Evolutionary conservation across 2,329 filamentous ascomycete species (phyloP).

Genomic region (Plectosphaerella plurivora): DNA sequence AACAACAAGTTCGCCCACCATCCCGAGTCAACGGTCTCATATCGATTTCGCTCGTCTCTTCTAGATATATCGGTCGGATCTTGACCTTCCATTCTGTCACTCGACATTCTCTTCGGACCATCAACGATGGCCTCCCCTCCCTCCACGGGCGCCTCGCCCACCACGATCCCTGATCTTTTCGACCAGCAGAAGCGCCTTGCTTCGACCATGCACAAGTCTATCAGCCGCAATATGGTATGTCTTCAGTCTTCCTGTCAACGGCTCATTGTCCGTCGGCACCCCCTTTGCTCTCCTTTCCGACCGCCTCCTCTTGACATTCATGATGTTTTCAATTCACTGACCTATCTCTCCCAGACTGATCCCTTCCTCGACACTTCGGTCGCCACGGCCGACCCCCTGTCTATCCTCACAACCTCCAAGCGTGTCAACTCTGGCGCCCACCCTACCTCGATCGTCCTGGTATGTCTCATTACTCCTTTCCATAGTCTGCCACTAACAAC

Average conservation of each 20-base stretch:
- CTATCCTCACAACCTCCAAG: not conserved
- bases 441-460: no score
- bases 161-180: not conserved
- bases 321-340: not conserved
- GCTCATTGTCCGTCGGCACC: no score
- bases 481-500: not conserved
- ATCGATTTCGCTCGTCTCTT: no score
- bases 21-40: no score
- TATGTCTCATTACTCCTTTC: no score
- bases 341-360: not conserved
- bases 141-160: conserved; percentile 3
- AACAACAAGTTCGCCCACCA: no score
- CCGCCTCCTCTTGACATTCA: no score
- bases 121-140: conserved; percentile 9
- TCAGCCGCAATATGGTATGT: not conserved
- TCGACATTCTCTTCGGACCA: not conserved
- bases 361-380: not conserved
- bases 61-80: not conserved
- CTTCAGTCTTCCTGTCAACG: no score
- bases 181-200: not conserved
- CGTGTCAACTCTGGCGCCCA: not conserved
- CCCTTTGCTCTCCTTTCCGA: no score
- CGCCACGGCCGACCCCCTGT: not conserved
- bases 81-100: conserved; percentile 5
- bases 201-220: not conserved